Evolutionary conservation across 352 stramenopile species (phyloP).

Genomic region (Peronospora belbahrii): DNA sequence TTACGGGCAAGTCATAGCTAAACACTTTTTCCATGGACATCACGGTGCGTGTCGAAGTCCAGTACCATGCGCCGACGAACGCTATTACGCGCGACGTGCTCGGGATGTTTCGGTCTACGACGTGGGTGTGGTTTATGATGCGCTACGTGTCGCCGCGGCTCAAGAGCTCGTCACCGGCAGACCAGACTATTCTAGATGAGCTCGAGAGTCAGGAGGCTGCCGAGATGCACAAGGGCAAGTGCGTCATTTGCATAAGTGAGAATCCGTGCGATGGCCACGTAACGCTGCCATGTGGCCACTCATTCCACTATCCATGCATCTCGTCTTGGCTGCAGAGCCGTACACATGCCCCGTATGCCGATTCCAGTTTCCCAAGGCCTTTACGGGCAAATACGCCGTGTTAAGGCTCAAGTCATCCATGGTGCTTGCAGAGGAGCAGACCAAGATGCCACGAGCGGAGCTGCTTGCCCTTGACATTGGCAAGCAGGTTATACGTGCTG

Average conservation of each 20-base stretch:
- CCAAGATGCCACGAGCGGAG: conserved; percentile 32
- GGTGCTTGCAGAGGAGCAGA: conserved; percentile 38
- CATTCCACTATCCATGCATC: conserved; percentile 91
- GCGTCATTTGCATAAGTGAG: conserved; percentile 88
- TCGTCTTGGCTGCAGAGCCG: conserved; percentile 84
- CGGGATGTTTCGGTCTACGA: conserved; percentile 59
- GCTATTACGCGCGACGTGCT: conserved; percentile 51
- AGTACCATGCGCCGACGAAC: conserved; percentile 51
- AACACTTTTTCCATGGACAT: conserved; percentile 41
- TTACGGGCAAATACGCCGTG: conserved; percentile 60
- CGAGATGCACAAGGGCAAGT: conserved; percentile 38
- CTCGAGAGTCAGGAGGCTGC: conserved; percentile 32
- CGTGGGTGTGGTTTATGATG: conserved; percentile 76
- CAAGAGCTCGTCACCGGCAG: conserved; percentile 52
- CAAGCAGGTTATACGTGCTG: conserved; percentile 44
- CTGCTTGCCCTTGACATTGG: conserved; percentile 38
- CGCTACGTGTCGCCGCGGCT: conserved; percentile 62
- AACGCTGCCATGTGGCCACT: conserved; percentile 86
- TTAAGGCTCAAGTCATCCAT: conserved; percentile 59
- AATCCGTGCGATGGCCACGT: conserved; percentile 45
- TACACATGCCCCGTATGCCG: conserved; percentile 92
- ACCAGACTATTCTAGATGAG: conserved; percentile 46
- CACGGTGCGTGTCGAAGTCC: conserved; percentile 58
- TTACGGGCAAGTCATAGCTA: conserved; percentile 9
- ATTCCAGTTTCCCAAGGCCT: conserved; percentile 78